Percentiles rank a stretch among this genome's conserved stretches.
These are phyloP conservation scores for Mycena pura DNA, from an alignment of 768 basidiomycete species.

Conservation along the genomic window DNA sequence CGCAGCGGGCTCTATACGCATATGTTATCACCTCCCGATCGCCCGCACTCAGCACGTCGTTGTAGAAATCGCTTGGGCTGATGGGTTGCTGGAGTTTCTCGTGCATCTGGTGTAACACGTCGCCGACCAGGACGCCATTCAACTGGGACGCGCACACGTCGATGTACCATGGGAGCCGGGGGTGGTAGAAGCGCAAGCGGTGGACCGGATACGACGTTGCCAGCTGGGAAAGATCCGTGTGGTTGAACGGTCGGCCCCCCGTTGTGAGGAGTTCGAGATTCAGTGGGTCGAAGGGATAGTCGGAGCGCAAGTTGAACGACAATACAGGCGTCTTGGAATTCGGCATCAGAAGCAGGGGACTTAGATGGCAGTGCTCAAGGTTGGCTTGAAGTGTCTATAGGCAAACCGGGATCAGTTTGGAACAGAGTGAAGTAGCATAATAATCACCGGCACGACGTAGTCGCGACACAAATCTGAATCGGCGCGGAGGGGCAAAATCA, in stretches of 20 bases:
- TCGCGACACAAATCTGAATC: slow-evolving; percentile 2
- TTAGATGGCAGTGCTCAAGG: slow-evolving; percentile 19
- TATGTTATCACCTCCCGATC: slow-evolving; percentile 51
- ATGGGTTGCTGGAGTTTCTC: slow-evolving; percentile 53
- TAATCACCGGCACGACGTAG: not conserved
- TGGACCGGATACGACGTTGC: slow-evolving; percentile 55
- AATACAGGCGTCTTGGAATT: slow-evolving; percentile 12
- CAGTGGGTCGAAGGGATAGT: slow-evolving; percentile 35
- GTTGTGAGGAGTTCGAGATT: slow-evolving; percentile 54
- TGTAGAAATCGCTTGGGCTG: slow-evolving; percentile 61
- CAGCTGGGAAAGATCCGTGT: slow-evolving; percentile 60
- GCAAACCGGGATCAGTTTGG: not conserved
- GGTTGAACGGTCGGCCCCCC: slow-evolving; percentile 44
- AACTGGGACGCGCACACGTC: slow-evolving; percentile 55
- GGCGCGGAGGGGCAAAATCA: slow-evolving; percentile 20
- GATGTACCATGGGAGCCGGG: slow-evolving; percentile 70
- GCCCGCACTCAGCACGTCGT: slow-evolving; percentile 55
- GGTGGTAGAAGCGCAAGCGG: slow-evolving; percentile 62
- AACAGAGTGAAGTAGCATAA: not conserved
- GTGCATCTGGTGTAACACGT: slow-evolving; percentile 58
- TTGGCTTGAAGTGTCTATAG: slow-evolving; percentile 6
- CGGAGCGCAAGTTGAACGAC: slow-evolving; percentile 53
- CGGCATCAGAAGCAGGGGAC: slow-evolving; percentile 21
- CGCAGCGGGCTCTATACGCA: slow-evolving; percentile 55
- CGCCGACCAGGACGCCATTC: slow-evolving; percentile 63